Conservation (phyloP, 2,329 filamentous ascomycete species). For the Didymella segeticola region DNA sequence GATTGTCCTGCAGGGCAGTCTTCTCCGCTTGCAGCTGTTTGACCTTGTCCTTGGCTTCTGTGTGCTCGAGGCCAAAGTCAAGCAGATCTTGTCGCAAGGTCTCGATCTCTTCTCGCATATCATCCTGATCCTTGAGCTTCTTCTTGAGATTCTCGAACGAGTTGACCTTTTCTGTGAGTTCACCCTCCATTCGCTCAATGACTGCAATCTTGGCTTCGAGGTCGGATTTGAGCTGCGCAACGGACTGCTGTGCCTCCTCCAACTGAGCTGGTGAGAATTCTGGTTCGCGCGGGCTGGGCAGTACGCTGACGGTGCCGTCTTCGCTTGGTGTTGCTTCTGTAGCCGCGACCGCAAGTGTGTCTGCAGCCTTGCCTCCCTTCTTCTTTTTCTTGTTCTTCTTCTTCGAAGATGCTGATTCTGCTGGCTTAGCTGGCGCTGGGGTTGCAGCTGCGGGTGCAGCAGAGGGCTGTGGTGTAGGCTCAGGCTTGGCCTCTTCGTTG, state of each 20-base stretch:
- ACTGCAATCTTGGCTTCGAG: conserved; percentile 43
- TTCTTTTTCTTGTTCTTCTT: conserved; percentile 85
- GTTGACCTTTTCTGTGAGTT: conserved; percentile 64
- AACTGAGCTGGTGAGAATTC: conserved; percentile 53
- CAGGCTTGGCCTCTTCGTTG: conserved; percentile 22
- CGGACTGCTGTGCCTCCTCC: conserved; percentile 39
- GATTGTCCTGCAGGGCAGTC: conserved; percentile 66
- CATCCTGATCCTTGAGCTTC: conserved; percentile 77
- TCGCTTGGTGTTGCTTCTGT: conserved; percentile 49
- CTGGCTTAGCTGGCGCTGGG: conserved; percentile 24
- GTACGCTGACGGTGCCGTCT: conserved; percentile 43
- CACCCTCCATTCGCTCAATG: conserved; percentile 42
- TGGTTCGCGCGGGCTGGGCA: conserved; percentile 42
- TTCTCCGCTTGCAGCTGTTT: conserved; percentile 76
- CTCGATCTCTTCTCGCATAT: conserved; percentile 84
- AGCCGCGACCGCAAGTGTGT: conserved; percentile 26
- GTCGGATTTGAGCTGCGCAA: conserved; percentile 43
- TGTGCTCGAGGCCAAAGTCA: conserved; percentile 80
- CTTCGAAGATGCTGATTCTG: conserved; percentile 60
- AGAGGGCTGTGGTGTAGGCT: conserved; percentile 25
- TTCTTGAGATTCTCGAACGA: conserved; percentile 75
- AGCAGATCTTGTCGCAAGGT: conserved; percentile 80
- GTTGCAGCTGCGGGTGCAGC: conserved; percentile 17
- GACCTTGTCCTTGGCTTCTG: conserved; percentile 78
- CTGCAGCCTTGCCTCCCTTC: conserved; percentile 65